Evolutionary conservation across 768 basidiomycete species (phyloP).

Genomic region (Rhizopogon salebrosus): DNA sequence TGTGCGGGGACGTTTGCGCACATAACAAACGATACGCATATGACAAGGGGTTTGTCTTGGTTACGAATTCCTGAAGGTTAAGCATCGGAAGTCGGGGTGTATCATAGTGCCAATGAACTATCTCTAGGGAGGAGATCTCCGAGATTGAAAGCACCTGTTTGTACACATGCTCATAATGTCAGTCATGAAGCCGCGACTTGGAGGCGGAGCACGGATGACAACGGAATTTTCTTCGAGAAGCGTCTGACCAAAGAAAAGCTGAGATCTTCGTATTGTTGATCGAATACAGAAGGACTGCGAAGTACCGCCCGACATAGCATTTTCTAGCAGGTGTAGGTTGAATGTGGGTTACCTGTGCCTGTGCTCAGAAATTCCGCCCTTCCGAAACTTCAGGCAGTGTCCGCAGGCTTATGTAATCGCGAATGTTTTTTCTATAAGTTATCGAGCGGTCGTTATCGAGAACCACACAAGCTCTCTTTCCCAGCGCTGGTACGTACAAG

Average conservation of each 20-base stretch:
- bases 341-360: too few species aligned
- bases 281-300: neutral
- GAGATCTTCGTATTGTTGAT: neutral
- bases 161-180: neutral
- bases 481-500: neutral
- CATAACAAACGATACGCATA: slow-evolving; percentile 4
- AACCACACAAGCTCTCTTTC: neutral
- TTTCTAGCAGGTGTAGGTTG: neutral
- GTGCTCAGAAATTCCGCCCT: neutral
- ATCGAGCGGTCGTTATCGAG: neutral
- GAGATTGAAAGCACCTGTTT: neutral
- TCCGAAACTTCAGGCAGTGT: neutral
- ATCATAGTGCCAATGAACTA: neutral
- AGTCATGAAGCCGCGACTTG: too few species aligned
- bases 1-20: slow-evolving; percentile 62
- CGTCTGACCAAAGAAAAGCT: neutral
- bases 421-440: neutral
- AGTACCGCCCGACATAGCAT: neutral
- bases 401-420: neutral
- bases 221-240: neutral
- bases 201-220: neutral
- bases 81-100: neutral
- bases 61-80: neutral
- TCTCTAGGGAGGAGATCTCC: neutral
- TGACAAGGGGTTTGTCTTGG: neutral